Conservation (phyloP, 1,284 basidiomycete genomes). For the Melampsora larici-populina region DNA sequence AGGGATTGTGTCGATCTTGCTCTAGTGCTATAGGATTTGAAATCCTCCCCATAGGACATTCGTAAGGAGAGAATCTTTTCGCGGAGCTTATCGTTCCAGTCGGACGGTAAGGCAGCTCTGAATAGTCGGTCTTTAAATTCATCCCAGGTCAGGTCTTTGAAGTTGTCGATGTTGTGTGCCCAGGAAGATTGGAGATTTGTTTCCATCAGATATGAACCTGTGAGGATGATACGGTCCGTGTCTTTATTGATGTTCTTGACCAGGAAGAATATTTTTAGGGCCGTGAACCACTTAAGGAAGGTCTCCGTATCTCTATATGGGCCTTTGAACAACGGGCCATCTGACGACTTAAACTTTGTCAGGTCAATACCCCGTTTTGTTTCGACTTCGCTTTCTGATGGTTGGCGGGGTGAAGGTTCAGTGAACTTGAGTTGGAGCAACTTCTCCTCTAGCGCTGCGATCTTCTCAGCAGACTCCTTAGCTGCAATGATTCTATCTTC, state of each 20-base stretch:
- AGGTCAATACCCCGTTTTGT: not conserved
- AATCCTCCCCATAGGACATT: not conserved
- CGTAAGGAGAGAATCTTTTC: not conserved
- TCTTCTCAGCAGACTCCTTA: too few relatives aligned
- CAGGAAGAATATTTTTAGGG: too few relatives aligned
- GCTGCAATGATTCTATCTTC: too few relatives aligned
- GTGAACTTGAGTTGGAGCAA: not conserved
- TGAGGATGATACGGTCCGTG: too few relatives aligned
- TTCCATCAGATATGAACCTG: too few relatives aligned
- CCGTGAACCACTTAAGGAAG: too few relatives aligned
- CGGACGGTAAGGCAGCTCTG: not conserved
- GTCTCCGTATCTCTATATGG: not conserved
- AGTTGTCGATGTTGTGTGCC: too few relatives aligned
- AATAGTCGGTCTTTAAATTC: too few relatives aligned
- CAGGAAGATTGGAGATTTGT: constrained; percentile 8
- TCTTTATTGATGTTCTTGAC: too few relatives aligned
- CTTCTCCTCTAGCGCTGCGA: not conserved
- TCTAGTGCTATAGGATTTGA: not conserved
- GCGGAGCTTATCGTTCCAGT: not conserved
- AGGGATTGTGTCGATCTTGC: not conserved
- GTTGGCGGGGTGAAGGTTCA: not conserved
- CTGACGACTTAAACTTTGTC: not conserved
- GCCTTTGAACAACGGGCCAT: not conserved
- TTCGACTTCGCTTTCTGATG: not conserved
- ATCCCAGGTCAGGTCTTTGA: not conserved